phyloP scores from a whole-genome alignment of 441 rosid genomes.

The Erodium trifolium region DNA sequence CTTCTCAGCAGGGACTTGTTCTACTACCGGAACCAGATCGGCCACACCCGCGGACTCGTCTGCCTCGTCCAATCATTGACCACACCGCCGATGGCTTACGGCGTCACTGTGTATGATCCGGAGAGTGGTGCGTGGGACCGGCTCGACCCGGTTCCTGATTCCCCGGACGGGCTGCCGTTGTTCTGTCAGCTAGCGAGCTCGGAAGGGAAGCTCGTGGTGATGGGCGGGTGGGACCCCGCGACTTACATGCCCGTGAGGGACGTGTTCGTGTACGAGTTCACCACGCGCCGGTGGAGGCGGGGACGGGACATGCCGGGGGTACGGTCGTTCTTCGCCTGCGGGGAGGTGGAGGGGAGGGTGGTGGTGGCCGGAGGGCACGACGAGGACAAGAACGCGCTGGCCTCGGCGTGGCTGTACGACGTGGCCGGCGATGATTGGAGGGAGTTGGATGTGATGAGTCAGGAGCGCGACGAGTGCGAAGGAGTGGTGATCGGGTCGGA shows the following conservation, averaged over 20 bases:
- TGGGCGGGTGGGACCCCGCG: conserved; percentile 51
- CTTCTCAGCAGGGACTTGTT: conserved; percentile 32
- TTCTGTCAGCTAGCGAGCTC: conserved; percentile 36
- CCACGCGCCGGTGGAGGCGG: conserved; percentile 33
- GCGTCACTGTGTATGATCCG: conserved; percentile 33
- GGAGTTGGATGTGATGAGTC: conserved; percentile 32
- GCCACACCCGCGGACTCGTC: conserved; percentile 26
- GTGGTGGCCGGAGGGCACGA: conserved; percentile 48
- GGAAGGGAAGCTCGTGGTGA: conserved; percentile 35
- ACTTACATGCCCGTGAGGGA: conserved; percentile 30
- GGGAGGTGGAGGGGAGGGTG: conserved; percentile 28
- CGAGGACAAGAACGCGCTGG: conserved; percentile 40
- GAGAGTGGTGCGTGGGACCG: conserved; percentile 28
- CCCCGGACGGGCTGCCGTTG: conserved; percentile 42
- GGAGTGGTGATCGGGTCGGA: conserved; percentile 31
- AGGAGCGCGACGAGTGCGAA: conserved; percentile 51
- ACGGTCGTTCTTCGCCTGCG: conserved; percentile 38
- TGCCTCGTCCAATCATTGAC: conserved; percentile 38
- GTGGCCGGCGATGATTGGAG: conserved; percentile 36
- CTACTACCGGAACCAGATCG: conserved; percentile 25
- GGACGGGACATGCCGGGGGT: conserved; percentile 36
- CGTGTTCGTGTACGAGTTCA: conserved; percentile 40
- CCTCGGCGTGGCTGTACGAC: conserved; percentile 41
- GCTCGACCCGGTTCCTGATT: conserved; percentile 28
- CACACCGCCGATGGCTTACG: conserved; percentile 21